Percentiles rank a stretch among this genome's conserved stretches.
Conservation (phyloP, 257 asterid species). For the Capsicum rhomboideum region DNA sequence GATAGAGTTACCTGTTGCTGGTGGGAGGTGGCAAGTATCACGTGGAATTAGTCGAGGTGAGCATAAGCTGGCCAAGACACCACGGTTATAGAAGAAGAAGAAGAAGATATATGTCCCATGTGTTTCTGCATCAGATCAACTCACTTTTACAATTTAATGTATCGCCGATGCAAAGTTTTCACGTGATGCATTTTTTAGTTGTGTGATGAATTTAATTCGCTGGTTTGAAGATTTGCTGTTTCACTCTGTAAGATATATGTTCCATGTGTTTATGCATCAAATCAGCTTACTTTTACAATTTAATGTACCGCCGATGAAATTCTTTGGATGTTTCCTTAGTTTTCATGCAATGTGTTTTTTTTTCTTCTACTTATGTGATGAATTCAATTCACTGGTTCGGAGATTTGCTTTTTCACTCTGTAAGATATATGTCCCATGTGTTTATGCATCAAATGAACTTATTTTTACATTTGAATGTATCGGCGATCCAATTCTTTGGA, state of each 20-base stretch:
- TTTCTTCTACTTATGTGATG: no score
- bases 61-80: no score
- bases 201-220: no score
- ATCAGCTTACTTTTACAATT: background rate
- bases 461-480: background rate
- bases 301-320: background rate
- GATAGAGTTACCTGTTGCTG: no score
- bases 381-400: no score
- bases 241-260: no score
- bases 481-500: background rate
- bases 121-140: background rate
- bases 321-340: background rate
- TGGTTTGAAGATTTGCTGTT: no score
- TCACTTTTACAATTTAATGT: background rate
- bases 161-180: background rate
- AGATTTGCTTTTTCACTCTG: no score
- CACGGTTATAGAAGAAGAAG: no score
- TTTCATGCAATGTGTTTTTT: background rate
- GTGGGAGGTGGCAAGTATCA: no score
- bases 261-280: background rate
- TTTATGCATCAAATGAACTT: background rate
- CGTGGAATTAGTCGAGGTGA: no score
- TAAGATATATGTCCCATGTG: background rate
- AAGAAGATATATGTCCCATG: background rate
- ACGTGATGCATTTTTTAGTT: background rate